Evolutionary conservation across 306 rosid species (phyloP).

Genomic region (Pterocarpus macrocarpus): DNA sequence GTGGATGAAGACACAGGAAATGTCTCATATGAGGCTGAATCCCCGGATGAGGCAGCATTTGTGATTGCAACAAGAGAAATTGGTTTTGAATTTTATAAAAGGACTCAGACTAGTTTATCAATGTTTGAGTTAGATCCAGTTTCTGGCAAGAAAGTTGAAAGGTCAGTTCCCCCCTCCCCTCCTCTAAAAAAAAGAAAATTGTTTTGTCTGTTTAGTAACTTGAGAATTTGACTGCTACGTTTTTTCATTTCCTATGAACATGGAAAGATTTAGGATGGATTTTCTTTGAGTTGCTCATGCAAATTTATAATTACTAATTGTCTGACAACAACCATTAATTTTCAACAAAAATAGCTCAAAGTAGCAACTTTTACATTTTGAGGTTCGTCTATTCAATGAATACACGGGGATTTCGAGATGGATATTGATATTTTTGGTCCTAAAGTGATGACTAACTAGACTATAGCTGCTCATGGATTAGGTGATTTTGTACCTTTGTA

Average conservation of each 20-base stretch:
- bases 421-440: neutral
- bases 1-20: slow-evolving; percentile 74
- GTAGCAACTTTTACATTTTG: neutral
- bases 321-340: neutral
- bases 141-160: slow-evolving; percentile 73
- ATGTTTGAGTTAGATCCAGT: slow-evolving; percentile 74
- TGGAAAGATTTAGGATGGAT: neutral
- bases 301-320: neutral
- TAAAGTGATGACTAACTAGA: neutral
- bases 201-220: slow-evolving; percentile 1
- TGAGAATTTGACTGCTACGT: slow-evolving; percentile 20
- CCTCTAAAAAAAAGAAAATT: neutral
- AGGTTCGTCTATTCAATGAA: slow-evolving; percentile 12
- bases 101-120: slow-evolving; percentile 89
- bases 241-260: slow-evolving; percentile 35
- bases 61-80: slow-evolving; percentile 97
- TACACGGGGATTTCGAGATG: slow-evolving; percentile 10
- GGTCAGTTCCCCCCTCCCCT: slow-evolving; percentile 51
- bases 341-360: neutral
- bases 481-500: neutral
- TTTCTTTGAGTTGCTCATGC: neutral
- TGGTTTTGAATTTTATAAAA: slow-evolving; percentile 88
- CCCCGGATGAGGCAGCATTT: slow-evolving; percentile 99
- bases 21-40: slow-evolving; percentile 91
- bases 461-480: neutral